Conservation (phyloP, 345 rosid genomes). For the Eucalyptus curtisii region DNA sequence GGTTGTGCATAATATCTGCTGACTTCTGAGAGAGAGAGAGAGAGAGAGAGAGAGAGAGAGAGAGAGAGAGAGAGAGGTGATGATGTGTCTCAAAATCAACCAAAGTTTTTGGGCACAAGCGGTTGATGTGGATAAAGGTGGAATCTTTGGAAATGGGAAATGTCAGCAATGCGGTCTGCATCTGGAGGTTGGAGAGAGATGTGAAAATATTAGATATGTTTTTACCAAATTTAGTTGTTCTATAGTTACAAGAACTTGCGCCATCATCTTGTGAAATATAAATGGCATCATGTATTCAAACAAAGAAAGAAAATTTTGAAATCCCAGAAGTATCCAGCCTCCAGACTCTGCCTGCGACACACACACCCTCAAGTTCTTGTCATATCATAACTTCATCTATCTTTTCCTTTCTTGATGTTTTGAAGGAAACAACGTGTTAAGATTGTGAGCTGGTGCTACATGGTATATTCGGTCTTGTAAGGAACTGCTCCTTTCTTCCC, state of each 20-base stretch:
- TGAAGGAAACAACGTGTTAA: neutral
- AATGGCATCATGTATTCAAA: neutral
- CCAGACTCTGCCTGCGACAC: neutral
- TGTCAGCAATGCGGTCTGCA: neutral
- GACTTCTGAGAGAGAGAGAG: neutral
- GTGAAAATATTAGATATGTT: neutral
- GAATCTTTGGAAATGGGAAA: neutral
- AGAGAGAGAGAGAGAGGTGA: neutral
- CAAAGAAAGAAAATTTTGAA: neutral
- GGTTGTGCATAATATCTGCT: neutral
- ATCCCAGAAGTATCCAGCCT: neutral
- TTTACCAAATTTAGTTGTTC: neutral
- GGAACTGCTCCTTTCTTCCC: neutral
- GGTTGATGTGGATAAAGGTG: neutral
- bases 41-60: neutral
- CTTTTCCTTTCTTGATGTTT: neutral
- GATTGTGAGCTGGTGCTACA: neutral
- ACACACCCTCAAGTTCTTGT: neutral
- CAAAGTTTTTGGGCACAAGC: neutral
- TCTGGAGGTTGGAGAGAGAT: neutral
- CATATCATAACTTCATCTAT: neutral
- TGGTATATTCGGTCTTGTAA: neutral
- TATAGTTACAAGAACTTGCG: neutral
- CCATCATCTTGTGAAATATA: neutral
- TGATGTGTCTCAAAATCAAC: neutral